Conservation (phyloP, 305 asterid species). For the Stenogyne calaminthoides region DNA sequence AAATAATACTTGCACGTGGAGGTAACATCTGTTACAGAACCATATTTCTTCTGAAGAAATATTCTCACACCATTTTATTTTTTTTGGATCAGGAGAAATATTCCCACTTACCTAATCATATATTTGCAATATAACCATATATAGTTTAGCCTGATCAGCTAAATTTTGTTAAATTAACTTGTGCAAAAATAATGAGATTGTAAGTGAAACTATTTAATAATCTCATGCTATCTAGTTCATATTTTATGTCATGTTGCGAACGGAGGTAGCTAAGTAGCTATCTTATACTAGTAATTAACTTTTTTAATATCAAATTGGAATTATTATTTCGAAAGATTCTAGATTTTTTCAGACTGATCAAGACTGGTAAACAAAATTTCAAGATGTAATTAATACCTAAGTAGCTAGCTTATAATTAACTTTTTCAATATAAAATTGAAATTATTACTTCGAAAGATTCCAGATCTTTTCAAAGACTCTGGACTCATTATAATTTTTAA, state of each 20-base stretch:
- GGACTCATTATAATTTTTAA: background rate
- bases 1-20: background rate
- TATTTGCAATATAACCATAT: background rate
- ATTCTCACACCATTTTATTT: no score
- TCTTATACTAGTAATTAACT: background rate
- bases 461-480: background rate
- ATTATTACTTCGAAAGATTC: background rate
- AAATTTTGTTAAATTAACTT: background rate
- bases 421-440: background rate
- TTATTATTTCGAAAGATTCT: background rate
- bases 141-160: background rate
- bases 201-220: background rate
- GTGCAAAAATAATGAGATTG: background rate
- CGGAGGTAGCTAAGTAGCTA: background rate
- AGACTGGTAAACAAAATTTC: background rate
- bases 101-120: no score
- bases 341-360: background rate
- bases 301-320: background rate
- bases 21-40: background rate
- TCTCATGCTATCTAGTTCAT: background rate
- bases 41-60: background rate
- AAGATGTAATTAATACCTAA: background rate
- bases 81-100: no score
- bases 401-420: background rate
- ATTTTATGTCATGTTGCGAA: background rate